Conservation (phyloP, 2,329 filamentous ascomycete genomes). For the Hypoxylon rubiginosum region DNA sequence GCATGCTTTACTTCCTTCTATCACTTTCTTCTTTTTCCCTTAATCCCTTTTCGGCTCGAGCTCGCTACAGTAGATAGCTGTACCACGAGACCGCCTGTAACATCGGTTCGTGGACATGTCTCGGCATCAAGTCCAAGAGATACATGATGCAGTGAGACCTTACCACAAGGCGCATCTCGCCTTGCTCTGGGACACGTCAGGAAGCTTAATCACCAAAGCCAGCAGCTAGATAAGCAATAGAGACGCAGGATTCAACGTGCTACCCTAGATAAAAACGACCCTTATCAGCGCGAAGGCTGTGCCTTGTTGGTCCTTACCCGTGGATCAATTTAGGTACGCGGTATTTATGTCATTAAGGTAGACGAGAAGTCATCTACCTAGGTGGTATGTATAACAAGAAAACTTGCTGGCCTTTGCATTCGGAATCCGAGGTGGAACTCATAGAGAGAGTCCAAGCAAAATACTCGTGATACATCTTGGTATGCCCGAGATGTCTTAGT, state of each 20-base stretch:
- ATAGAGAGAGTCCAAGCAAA: slow-evolving; percentile 8
- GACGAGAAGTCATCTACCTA: neutral
- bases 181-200: slow-evolving; percentile 36
- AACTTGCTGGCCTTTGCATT: slow-evolving; percentile 1
- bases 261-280: slow-evolving; percentile 13
- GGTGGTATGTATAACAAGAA: neutral
- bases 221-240: slow-evolving; percentile 22
- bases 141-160: slow-evolving; percentile 45
- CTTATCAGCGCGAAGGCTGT: slow-evolving; percentile 27
- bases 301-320: slow-evolving; percentile 28
- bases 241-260: slow-evolving; percentile 16
- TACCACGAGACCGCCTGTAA: slow-evolving; percentile 40
- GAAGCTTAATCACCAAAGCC: slow-evolving; percentile 39
- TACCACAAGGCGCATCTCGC: slow-evolving; percentile 42
- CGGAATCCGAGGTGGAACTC: slow-evolving; percentile 8
- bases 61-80: slow-evolving; percentile 37
- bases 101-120: slow-evolving; percentile 41
- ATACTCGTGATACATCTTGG: slow-evolving; percentile 13
- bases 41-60: slow-evolving; percentile 15
- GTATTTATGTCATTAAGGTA: slow-evolving; percentile 14
- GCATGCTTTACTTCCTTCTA: slow-evolving; percentile 35
- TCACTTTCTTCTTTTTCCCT: slow-evolving; percentile 5
- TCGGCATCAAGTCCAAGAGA: slow-evolving; percentile 39
- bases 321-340: slow-evolving; percentile 16
- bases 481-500: slow-evolving; percentile 11